Conservation (phyloP, 208 protist species). For the Crithidia bombi region DNA sequence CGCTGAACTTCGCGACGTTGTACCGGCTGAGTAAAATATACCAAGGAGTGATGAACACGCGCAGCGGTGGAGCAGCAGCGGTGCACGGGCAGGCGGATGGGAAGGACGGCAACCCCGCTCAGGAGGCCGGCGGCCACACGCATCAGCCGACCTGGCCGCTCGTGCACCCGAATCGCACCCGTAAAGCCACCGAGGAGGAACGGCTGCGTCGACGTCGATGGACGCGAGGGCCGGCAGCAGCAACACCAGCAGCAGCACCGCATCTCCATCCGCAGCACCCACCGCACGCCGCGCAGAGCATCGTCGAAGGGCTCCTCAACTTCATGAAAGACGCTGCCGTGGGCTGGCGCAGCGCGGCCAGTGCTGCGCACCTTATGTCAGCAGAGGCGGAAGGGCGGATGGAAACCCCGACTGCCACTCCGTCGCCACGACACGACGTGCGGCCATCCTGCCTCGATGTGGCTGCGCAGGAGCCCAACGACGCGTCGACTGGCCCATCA, state of each 20-base stretch:
- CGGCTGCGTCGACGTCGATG: conserved; percentile 14
- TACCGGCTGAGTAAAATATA: conserved; percentile 53
- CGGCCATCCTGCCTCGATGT: conserved; percentile 17
- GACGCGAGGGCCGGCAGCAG: conserved; percentile 6
- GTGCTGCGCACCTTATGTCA: not conserved
- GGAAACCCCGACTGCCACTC: conserved; percentile 1
- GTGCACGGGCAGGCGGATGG: not conserved
- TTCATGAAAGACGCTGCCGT: conserved; percentile 3
- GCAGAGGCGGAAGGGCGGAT: conserved; percentile 1
- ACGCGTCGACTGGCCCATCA: not conserved
- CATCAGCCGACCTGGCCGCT: not conserved
- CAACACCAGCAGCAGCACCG: not conserved
- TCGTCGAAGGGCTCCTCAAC: conserved; percentile 10
- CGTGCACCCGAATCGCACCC: conserved; percentile 25
- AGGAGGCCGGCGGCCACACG: not conserved
- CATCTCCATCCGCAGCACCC: conserved; percentile 7
- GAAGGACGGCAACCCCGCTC: not conserved
- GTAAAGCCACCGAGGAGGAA: conserved; percentile 27
- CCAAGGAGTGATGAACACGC: conserved; percentile 33
- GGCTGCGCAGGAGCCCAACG: not conserved
- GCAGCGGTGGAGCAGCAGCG: not conserved
- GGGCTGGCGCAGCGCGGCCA: conserved; percentile 5
- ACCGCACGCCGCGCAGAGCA: not conserved
- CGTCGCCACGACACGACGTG: conserved; percentile 20
- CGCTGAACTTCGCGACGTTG: conserved; percentile 46